phyloP scores from a whole-genome alignment of 2,329 filamentous ascomycete species.

The Daldinia sp. region DNA sequence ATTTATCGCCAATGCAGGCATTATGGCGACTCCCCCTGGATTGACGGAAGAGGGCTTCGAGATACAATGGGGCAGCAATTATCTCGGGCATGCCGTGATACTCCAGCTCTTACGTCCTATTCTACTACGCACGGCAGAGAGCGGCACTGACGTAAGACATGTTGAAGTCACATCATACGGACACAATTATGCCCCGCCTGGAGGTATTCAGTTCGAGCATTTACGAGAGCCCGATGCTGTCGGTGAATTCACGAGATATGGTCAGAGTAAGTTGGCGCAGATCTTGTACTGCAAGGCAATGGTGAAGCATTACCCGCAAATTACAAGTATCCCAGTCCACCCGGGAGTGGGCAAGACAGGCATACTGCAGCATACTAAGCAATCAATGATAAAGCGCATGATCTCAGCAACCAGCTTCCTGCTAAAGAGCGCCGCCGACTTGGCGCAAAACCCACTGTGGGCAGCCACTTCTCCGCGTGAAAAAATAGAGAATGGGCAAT shows the following conservation, averaged over 20 bases:
- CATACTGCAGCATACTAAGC: conserved; percentile 34
- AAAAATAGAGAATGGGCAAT: conserved; percentile 44
- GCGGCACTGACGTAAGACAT: conserved; percentile 37
- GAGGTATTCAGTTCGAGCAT: conserved; percentile 45
- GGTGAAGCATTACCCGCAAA: conserved; percentile 48
- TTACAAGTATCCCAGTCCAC: conserved; percentile 50
- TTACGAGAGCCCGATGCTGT: conserved; percentile 36
- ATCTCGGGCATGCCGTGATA: conserved; percentile 54
- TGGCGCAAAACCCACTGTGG: conserved; percentile 51
- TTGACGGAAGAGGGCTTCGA: conserved; percentile 54
- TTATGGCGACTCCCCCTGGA: conserved; percentile 47
- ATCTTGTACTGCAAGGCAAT: conserved; percentile 54
- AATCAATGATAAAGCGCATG: conserved; percentile 11
- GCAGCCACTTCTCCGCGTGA: conserved; percentile 45
- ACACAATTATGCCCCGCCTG: conserved; percentile 38
- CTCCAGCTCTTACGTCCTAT: conserved; percentile 47
- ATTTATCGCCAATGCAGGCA: conserved; percentile 53
- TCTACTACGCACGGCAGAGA: conserved; percentile 42
- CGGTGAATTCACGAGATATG: conserved; percentile 52
- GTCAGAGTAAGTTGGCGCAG: conserved; percentile 58
- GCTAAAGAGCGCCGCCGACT: conserved; percentile 43
- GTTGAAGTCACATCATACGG: conserved; percentile 37
- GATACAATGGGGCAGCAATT: conserved; percentile 54
- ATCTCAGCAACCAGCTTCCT: conserved; percentile 14
- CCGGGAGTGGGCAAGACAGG: conserved; percentile 53